Evolutionary conservation across 2,329 filamentous ascomycete species (phyloP).

Genomic region (Cercospora janseana): DNA sequence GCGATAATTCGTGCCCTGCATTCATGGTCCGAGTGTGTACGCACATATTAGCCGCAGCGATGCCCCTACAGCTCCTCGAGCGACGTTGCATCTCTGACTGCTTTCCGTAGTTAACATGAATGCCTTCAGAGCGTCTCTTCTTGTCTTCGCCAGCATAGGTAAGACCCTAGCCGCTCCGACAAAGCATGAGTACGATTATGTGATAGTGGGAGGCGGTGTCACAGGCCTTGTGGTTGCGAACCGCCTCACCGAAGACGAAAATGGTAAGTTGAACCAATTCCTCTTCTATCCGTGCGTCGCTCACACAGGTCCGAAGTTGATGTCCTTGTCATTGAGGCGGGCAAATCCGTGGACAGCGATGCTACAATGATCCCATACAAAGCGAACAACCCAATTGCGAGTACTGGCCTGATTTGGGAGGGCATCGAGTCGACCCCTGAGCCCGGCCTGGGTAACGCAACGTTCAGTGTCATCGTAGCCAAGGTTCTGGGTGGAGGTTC

Average conservation of each 20-base stretch:
- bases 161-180: not conserved
- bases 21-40: too few species aligned
- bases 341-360: constrained; percentile 23
- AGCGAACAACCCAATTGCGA: constrained; percentile 16
- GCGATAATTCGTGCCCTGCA: too few species aligned
- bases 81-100: not conserved
- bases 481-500: constrained; percentile 40
- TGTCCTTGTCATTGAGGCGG: constrained; percentile 37
- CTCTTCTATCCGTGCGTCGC: not conserved
- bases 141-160: not conserved
- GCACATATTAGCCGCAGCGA: not conserved
- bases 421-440: constrained; percentile 18
- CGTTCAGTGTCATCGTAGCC: constrained; percentile 24
- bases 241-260: constrained; percentile 30
- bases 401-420: constrained; percentile 13
- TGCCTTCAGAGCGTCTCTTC: not conserved
- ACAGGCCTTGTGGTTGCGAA: constrained; percentile 33
- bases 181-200: constrained; percentile 25
- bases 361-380: constrained; percentile 17
- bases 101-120: not conserved
- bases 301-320: constrained; percentile 15
- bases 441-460: constrained; percentile 27
- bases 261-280: constrained; percentile 11
- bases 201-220: constrained; percentile 36
- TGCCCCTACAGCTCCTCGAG: not conserved